phyloP scores from a whole-genome alignment of 208 protist species.

The Trypanosoma melophagium region DNA sequence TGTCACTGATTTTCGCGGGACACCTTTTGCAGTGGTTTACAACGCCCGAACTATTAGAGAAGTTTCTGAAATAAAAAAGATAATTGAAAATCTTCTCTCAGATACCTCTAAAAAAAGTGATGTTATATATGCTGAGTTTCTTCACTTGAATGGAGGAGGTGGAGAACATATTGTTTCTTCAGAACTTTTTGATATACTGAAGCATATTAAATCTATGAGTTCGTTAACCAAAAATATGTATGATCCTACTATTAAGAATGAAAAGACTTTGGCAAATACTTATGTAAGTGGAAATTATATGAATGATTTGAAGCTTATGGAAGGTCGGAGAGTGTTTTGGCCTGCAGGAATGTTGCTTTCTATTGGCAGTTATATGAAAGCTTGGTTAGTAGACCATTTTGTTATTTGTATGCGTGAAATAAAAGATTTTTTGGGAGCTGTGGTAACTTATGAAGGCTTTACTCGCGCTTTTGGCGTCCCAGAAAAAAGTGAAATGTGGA shows the following conservation, averaged over 20 bases:
- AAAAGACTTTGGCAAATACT: not conserved
- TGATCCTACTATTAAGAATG: conserved; percentile 1
- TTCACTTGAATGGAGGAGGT: conserved; percentile 7
- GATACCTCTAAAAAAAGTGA: conserved; percentile 8
- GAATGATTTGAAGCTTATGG: not conserved
- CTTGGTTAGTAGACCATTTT: conserved; percentile 27
- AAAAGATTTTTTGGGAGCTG: not conserved
- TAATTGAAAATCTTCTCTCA: not conserved
- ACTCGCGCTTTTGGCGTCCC: conserved; percentile 17
- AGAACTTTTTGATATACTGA: conserved; percentile 14
- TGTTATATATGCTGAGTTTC: conserved; percentile 12
- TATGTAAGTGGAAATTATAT: not conserved
- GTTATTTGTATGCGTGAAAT: not conserved
- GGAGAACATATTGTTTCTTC: conserved; percentile 12
- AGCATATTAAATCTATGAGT: conserved; percentile 7
- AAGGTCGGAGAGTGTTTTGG: conserved; percentile 10
- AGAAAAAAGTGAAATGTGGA: conserved; percentile 22
- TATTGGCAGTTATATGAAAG: conserved; percentile 21
- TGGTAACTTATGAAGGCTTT: conserved; percentile 10
- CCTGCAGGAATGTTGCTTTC: conserved; percentile 13
- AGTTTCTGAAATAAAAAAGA: conserved; percentile 7
- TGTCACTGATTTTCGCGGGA: conserved; percentile 13
- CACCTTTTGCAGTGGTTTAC: conserved; percentile 9
- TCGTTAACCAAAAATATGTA: conserved; percentile 5
- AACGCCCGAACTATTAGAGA: conserved; percentile 11